Evolutionary conservation across 345 rosid genomes (phyloP).

Genomic region (Populus tremula): DNA sequence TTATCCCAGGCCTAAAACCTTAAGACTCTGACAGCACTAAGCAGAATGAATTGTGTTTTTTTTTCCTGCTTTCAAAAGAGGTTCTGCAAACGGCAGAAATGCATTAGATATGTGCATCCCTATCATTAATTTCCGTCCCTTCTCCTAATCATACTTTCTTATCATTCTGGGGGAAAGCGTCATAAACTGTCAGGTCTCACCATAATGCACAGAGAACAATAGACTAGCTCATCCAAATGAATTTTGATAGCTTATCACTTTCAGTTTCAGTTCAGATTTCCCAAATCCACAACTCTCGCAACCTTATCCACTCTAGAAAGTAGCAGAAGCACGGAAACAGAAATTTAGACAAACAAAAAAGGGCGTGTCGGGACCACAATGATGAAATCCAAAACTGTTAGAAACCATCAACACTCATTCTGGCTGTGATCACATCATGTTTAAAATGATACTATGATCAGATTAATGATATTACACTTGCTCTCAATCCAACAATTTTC

Average conservation of each 20-base stretch:
- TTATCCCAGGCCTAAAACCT: background rate
- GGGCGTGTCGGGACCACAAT: background rate
- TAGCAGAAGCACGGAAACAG: background rate
- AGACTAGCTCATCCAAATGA: background rate
- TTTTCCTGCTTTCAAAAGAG: background rate
- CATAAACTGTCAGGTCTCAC: background rate
- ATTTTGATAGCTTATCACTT: background rate
- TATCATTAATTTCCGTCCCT: background rate
- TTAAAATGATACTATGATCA: background rate
- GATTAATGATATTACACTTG: background rate
- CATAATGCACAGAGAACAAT: background rate
- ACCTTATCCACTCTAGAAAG: background rate
- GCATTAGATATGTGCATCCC: background rate
- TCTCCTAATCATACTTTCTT: background rate
- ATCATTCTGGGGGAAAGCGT: background rate
- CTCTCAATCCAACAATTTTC: background rate
- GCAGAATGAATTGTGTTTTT: background rate
- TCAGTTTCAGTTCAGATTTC: background rate
- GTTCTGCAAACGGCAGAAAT: background rate
- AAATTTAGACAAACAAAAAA: background rate
- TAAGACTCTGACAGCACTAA: constrained; percentile 12
- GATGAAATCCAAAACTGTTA: background rate
- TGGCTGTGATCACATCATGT: background rate
- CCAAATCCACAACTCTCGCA: background rate
- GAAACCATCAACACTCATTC: background rate